Percentiles rank a stretch among this genome's conserved stretches.
These are phyloP conservation scores for Chaetomium tenue DNA, from an alignment of 495 filamentous ascomycete genomes.

Conservation along the genomic window DNA sequence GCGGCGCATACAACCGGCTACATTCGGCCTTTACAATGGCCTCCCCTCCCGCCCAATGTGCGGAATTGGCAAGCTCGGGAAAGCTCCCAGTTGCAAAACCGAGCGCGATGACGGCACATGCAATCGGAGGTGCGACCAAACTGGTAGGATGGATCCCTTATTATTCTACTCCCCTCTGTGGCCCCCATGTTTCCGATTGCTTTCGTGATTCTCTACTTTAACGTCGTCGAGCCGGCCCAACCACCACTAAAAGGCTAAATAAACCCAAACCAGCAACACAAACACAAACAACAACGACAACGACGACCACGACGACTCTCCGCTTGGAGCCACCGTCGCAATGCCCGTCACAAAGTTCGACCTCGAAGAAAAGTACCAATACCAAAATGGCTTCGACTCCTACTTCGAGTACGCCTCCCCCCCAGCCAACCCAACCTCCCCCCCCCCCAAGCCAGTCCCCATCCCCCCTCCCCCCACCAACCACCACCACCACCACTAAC, in stretches of 20 bases:
- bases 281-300: too few species aligned
- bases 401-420: conserved; percentile 55
- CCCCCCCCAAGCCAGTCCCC: neutral
- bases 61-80: conserved; percentile 23
- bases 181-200: neutral
- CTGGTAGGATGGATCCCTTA: conserved; percentile 10
- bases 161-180: neutral
- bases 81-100: neutral
- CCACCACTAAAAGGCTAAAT: neutral
- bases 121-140: neutral
- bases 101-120: conserved; percentile 17
- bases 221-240: neutral
- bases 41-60: neutral
- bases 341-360: conserved; percentile 60
- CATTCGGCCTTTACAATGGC: conserved; percentile 7
- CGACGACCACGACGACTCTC: too few species aligned
- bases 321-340: conserved; percentile 23
- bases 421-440: neutral
- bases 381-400: conserved; percentile 65
- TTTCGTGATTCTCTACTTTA: neutral
- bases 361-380: conserved; percentile 60
- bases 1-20: conserved; percentile 23
- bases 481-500: neutral
- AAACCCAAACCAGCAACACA: too few species aligned
- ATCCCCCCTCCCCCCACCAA: conserved; percentile 1